phyloP scores from a whole-genome alignment of 108 stramenopile species.

The Nitzschia sp. region DNA sequence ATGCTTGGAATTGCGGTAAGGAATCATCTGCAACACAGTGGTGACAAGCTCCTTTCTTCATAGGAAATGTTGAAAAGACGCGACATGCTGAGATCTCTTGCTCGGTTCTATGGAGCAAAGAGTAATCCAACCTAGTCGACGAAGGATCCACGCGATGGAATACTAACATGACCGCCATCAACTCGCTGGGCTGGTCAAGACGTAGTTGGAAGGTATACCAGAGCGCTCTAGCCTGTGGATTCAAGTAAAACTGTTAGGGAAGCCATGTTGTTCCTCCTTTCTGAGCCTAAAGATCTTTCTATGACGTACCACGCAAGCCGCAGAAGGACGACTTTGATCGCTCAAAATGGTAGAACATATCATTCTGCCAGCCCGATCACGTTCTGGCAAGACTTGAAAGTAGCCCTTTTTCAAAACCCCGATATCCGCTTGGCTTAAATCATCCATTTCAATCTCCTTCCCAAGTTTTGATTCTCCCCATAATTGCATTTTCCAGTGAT shows the following conservation, averaged over 20 bases:
- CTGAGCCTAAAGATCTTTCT: too few species aligned
- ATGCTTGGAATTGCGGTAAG: neutral
- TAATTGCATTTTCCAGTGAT: constrained; percentile 23
- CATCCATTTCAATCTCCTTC: constrained; percentile 15
- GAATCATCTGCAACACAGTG: constrained; percentile 1
- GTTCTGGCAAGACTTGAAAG: constrained; percentile 8
- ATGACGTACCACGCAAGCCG: neutral
- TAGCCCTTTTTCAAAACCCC: constrained; percentile 12
- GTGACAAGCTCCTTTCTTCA: constrained; percentile 9
- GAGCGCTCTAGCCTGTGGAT: neutral
- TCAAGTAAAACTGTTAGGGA: too few species aligned
- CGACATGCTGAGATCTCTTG: too few species aligned
- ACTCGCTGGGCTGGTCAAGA: neutral
- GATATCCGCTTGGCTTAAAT: constrained; percentile 14
- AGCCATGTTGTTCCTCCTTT: too few species aligned
- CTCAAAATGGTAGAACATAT: neutral
- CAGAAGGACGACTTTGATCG: constrained; percentile 6
- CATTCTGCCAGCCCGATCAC: constrained; percentile 10
- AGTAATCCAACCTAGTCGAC: neutral
- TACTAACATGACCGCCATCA: neutral
- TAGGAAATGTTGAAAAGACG: neutral
- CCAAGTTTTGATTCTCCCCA: constrained; percentile 15
- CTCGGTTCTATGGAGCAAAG: neutral
- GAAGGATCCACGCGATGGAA: constrained; percentile 2
- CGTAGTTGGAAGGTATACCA: constrained; percentile 16